Evolutionary conservation across 2,329 filamentous ascomycete species (phyloP).

Genomic region (Phyllosticta citriasiana): DNA sequence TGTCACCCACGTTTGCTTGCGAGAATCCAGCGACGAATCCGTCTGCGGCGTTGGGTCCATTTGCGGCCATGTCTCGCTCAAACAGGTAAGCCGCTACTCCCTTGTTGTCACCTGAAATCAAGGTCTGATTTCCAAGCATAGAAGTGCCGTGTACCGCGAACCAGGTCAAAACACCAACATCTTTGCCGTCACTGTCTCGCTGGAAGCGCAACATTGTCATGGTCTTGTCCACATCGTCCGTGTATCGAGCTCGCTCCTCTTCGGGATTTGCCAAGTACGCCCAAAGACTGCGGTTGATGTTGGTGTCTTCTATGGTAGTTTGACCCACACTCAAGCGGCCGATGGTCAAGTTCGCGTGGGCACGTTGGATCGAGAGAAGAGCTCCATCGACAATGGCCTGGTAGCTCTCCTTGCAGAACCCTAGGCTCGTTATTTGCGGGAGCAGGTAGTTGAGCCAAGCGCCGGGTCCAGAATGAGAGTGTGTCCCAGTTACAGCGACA

Average conservation of each 20-base stretch:
- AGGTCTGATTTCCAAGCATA: constrained; percentile 81
- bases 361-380: constrained; percentile 68
- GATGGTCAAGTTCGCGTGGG: constrained; percentile 61
- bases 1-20: constrained; percentile 85
- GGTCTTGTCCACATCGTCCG: constrained; percentile 59
- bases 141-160: constrained; percentile 89
- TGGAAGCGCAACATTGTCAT: constrained; percentile 74
- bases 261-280: constrained; percentile 80
- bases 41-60: constrained; percentile 39
- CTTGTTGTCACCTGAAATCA: constrained; percentile 93
- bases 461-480: constrained; percentile 84
- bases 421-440: constrained; percentile 79
- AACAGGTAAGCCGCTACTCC: constrained; percentile 81
- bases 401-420: constrained; percentile 81
- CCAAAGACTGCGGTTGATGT: constrained; percentile 81
- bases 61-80: constrained; percentile 54
- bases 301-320: constrained; percentile 61
- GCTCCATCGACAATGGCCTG: constrained; percentile 81
- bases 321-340: constrained; percentile 63
- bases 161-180: constrained; percentile 77
- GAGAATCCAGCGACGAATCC: constrained; percentile 86
- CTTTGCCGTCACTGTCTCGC: constrained; percentile 62
- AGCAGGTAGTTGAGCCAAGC: constrained; percentile 93
- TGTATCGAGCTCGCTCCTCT: constrained; percentile 62
- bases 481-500: constrained; percentile 81